Evolutionary conservation across 2,329 filamentous ascomycete species (phyloP), one percentile per base, ranked within the genome.

Genomic region (Seiridium unicorne): DNA sequence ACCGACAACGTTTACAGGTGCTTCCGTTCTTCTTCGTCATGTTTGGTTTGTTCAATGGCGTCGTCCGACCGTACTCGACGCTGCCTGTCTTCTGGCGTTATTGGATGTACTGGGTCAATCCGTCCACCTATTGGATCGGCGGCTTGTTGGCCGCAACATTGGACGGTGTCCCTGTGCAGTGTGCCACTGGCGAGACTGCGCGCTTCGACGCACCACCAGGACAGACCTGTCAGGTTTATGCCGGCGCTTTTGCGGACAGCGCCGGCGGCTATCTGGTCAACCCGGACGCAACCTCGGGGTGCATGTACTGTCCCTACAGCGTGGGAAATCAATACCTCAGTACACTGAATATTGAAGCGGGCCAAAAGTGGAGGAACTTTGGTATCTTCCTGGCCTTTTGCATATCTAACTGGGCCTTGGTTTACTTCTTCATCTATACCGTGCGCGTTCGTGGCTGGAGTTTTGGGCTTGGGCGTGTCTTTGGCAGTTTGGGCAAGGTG

Each of bases 11-110:
- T 7, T 9, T 13, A 42, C 31, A 81, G 77, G 76, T 88, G 31
- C 78, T 92, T 4, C 90, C 90, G 1, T 92, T 93, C 78, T 92
- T 93, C 82, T 90, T 93, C 76, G 86, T 93, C 72, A 87, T 91
- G 79, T 88, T 91, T 68, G 83, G 82, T 46, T 74, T 91, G 32
- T 93, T 93, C 81, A 93, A 92, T 76, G 91, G 91, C 65, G 86
- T 93, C 26, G 84, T 93, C 8, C 82, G 89, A 2, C 86, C 90
- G 0, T 93, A 91, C 72, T 66, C 74, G 1, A 76, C 81, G 62
- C 78, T 93, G 38, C 84, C 86, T 0, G 84, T 84, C 34, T 91
- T 92, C 77, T 94, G 88, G 88, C 78, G 81, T 44, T 90, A 89
- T 75, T 91, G 88, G 85, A 82, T 84, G 78, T 89, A 89, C 76